Percentiles rank a stretch among this genome's conserved stretches.
phyloP scores from a whole-genome alignment of 768 basidiomycete species.

The Tulasnella sp. region DNA sequence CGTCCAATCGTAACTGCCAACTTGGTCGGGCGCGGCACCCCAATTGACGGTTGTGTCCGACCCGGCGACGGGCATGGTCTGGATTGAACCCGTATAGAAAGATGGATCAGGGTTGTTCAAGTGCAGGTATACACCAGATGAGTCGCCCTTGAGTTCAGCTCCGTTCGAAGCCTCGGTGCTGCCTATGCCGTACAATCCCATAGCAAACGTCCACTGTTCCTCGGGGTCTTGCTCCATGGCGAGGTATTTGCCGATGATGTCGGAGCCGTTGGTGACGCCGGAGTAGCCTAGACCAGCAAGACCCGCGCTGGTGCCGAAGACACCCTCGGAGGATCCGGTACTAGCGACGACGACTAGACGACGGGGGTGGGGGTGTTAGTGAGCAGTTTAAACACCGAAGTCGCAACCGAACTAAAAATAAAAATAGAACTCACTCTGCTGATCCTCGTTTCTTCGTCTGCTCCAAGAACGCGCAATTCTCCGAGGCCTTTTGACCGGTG shows the following conservation, averaged over 20 bases:
- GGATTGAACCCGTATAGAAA: constrained; percentile 12
- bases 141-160: not conserved
- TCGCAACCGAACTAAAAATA: not conserved
- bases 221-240: not conserved
- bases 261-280: not conserved
- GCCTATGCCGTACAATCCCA: not conserved
- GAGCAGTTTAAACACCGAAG: not conserved
- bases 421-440: not conserved
- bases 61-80: not conserved
- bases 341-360: not conserved
- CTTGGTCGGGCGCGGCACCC: constrained; percentile 3
- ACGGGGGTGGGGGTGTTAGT: not conserved
- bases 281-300: constrained; percentile 20
- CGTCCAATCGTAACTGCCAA: constrained; percentile 30
- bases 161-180: not conserved
- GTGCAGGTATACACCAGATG: constrained; percentile 14
- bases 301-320: not conserved
- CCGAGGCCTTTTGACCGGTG: not conserved
- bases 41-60: not conserved
- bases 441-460: constrained; percentile 2
- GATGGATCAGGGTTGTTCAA: constrained; percentile 20
- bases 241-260: constrained; percentile 31
- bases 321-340: too few relatives aligned
- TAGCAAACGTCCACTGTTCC: not conserved
- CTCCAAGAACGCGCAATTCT: constrained; percentile 13